Evolutionary conservation across 1,284 basidiomycete species (phyloP), one percentile per base, ranked within the genome.

Genomic region (Irpex sp.): DNA sequence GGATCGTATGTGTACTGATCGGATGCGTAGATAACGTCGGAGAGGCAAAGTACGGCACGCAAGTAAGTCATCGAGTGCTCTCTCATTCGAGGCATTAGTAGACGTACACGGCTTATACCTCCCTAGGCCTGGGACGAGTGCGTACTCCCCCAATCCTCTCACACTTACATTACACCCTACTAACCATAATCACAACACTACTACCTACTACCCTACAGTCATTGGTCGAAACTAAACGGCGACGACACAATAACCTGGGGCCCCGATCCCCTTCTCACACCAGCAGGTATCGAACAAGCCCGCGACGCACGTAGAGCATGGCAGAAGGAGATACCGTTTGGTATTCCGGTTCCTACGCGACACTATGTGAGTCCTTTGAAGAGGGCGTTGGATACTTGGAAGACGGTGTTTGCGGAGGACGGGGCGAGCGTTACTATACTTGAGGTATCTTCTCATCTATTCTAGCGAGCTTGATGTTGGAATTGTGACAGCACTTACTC

Each of bases 221-320:
- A 90, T 68, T 95, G 88, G 87, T 83, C 91, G 0, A 86, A 83
- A 68, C 71, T 89, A 19, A 77, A 89, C 55, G 86, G 86, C 0
- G 90, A 96, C 68, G 89, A 79, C 9, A 82, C 89, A 60, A 77
- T 94, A 8, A 80, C 78, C 0, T 95, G 93, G 93, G 93, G 92
- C 37, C 92, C 94, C 13, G 94, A 95, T 72, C 85, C 93, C 0
- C 79, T 83, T 35, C 83, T 95, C 31, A 95, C 93, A 0, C 72
- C 79, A 0, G 70, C 87, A 2, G 93, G 93, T 0, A 76, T 84
- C 54, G 66, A 74, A 0, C 92, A 95, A 75, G 93, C 92, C 0
- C 66, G 71, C 19, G 77, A 67, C 26, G 85, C 87, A 0, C 79
- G 83, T 26, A 68, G 66, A 0, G 81, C 80, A 1, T 95, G 92